Evolutionary conservation across 2,329 filamentous ascomycete genomes (phyloP).

Genomic region (Trichothecium sympodiale): DNA sequence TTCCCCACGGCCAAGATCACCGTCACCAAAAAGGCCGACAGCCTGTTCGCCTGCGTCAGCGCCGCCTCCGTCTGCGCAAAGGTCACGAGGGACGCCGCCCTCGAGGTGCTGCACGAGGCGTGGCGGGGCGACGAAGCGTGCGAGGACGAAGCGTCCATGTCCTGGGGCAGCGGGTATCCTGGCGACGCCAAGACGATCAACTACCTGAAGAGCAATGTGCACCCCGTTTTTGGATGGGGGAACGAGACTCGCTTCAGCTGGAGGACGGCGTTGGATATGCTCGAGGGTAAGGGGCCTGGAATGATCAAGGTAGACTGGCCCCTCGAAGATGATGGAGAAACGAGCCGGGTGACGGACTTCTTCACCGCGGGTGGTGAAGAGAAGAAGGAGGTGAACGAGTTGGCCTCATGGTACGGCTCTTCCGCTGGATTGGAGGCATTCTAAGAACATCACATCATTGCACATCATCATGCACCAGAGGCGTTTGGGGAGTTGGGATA

Average conservation of each 20-base stretch:
- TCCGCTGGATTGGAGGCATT: conserved; percentile 61
- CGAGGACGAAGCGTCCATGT: conserved; percentile 30
- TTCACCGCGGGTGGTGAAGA: conserved; percentile 38
- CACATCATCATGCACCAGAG: conserved; percentile 1
- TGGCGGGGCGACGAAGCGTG: conserved; percentile 18
- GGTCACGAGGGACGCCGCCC: conserved; percentile 81
- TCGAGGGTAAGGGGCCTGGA: conserved; percentile 57
- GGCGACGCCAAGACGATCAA: conserved; percentile 68
- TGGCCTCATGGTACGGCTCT: conserved; percentile 74
- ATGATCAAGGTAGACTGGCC: conserved; percentile 78
- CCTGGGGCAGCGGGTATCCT: conserved; percentile 90
- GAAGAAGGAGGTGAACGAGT: conserved; percentile 45
- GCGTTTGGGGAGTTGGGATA: background rate
- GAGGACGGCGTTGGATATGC: conserved; percentile 87
- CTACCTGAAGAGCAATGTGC: conserved; percentile 81
- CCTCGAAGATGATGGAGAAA: conserved; percentile 57
- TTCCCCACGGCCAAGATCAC: conserved; percentile 71
- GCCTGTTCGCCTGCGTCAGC: conserved; percentile 82
- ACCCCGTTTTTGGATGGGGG: conserved; percentile 92
- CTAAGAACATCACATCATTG: conserved; percentile 24
- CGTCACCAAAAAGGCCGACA: conserved; percentile 86
- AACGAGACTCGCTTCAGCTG: conserved; percentile 89
- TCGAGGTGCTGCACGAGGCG: conserved; percentile 64
- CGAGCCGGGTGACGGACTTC: conserved; percentile 65
- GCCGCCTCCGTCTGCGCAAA: conserved; percentile 93